phyloP scores from a whole-genome alignment of 148 eudicot genomes.

The Chenopodium formosanum region DNA sequence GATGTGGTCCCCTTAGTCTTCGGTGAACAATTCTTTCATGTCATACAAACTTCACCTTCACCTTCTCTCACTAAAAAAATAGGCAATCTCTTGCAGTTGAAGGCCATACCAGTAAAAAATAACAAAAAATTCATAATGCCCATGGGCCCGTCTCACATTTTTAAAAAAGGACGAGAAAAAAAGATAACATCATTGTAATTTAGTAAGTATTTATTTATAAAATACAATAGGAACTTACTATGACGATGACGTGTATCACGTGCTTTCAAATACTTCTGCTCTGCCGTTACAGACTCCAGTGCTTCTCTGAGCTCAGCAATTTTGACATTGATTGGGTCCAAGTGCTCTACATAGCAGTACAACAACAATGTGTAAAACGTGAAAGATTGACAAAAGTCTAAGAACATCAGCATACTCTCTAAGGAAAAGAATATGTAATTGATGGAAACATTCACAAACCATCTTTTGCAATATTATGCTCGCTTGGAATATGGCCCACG shows the following conservation, averaged over 20 bases:
- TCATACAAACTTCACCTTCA: conserved; percentile 1
- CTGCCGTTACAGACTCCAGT: conserved; percentile 74
- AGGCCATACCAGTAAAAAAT: not conserved
- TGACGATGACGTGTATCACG: conserved; percentile 89
- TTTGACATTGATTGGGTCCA: conserved; percentile 90
- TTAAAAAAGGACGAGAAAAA: not conserved
- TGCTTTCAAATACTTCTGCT: conserved; percentile 82
- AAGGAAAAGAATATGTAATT: conserved; percentile 4
- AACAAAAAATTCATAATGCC: no score
- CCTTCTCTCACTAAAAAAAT: not conserved
- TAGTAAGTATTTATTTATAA: no score
- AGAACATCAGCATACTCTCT: not conserved
- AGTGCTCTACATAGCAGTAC: conserved; percentile 59
- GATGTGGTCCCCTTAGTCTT: not conserved
- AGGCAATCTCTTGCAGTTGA: not conserved
- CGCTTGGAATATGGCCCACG: conserved; percentile 82
- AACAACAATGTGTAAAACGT: not conserved
- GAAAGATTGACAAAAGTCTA: not conserved
- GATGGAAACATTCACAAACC: conserved; percentile 45
- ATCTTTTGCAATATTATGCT: conserved; percentile 89
- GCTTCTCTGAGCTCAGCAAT: conserved; percentile 96
- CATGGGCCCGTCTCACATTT: not conserved
- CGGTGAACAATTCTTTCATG: not conserved
- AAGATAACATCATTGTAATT: not conserved
- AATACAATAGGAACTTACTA: conserved; percentile 50